Conservation (phyloP, 805 yeast species). For the Schwanniomyces pseudopolymorphus region DNA sequence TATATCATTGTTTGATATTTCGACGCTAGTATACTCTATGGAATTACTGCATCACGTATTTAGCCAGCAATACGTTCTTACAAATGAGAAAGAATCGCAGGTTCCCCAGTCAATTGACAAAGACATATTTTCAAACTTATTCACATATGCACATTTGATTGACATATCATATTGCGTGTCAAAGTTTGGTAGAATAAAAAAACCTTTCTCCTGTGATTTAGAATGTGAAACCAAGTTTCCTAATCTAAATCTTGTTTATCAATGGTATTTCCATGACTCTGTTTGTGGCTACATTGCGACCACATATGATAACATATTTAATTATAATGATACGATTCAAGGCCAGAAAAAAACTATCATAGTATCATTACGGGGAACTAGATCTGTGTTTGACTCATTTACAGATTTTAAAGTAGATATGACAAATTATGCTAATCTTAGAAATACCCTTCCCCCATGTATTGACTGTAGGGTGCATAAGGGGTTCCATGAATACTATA, state of each 20-base stretch:
- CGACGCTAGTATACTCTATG: neutral
- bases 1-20: neutral
- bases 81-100: neutral
- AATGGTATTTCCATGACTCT: slow-evolving; percentile 40
- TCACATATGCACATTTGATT: slow-evolving; percentile 40
- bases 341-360: slow-evolving; percentile 21
- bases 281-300: slow-evolving; percentile 41
- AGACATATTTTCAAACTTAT: slow-evolving; percentile 26
- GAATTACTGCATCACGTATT: neutral
- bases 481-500: slow-evolving; percentile 34
- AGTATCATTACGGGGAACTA: slow-evolving; percentile 42
- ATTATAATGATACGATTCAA: slow-evolving; percentile 9
- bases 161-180: slow-evolving; percentile 46
- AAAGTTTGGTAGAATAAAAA: slow-evolving; percentile 21
- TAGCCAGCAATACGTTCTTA: neutral
- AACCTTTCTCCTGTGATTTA: slow-evolving; percentile 40
- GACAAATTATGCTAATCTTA: slow-evolving; percentile 24
- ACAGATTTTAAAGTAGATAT: slow-evolving; percentile 40
- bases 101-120: slow-evolving; percentile 18
- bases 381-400: slow-evolving; percentile 39
- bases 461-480: slow-evolving; percentile 37
- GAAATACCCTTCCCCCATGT: slow-evolving; percentile 24
- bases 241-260: slow-evolving; percentile 35
- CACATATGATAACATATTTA: slow-evolving; percentile 25
- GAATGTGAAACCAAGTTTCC: slow-evolving; percentile 35